phyloP scores from a whole-genome alignment of 768 basidiomycete genomes.

The Russula earlei region DNA sequence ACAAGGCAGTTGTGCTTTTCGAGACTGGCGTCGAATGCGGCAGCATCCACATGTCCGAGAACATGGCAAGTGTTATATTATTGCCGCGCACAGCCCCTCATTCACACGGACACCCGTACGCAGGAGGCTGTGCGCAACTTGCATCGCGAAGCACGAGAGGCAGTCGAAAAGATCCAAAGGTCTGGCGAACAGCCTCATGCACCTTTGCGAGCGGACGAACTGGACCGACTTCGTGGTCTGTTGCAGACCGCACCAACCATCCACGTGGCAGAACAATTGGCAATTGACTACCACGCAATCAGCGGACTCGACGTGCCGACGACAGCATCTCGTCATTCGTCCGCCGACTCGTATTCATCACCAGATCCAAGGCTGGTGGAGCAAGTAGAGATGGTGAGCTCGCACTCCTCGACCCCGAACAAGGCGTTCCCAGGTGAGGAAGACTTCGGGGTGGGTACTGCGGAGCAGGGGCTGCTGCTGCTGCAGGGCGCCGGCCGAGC shows the following conservation, averaged over 20 bases:
- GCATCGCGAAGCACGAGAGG: constrained; percentile 26
- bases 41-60: constrained; percentile 24
- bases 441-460: background rate
- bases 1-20: constrained; percentile 26
- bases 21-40: constrained; percentile 23
- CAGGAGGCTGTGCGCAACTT: constrained; percentile 27
- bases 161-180: constrained; percentile 20
- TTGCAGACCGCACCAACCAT: background rate
- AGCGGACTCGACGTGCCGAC: constrained; percentile 9
- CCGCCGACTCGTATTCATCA: constrained; percentile 24
- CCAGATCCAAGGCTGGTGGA: constrained; percentile 20
- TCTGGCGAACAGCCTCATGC: constrained; percentile 4
- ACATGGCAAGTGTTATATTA: background rate
- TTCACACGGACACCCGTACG: background rate
- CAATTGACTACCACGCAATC: constrained; percentile 11
- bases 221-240: constrained; percentile 29
- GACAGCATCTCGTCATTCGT: constrained; percentile 26
- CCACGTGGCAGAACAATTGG: background rate
- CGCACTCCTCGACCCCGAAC: too few species aligned
- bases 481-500: background rate
- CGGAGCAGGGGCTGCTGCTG: background rate
- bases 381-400: constrained; percentile 12
- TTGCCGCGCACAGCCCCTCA: background rate
- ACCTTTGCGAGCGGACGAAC: constrained; percentile 21
- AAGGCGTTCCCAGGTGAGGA: constrained; percentile 13